phyloP scores from a whole-genome alignment of 192 early-diverging fungal genomes.

The Gaertneriomyces semiglobifer region DNA sequence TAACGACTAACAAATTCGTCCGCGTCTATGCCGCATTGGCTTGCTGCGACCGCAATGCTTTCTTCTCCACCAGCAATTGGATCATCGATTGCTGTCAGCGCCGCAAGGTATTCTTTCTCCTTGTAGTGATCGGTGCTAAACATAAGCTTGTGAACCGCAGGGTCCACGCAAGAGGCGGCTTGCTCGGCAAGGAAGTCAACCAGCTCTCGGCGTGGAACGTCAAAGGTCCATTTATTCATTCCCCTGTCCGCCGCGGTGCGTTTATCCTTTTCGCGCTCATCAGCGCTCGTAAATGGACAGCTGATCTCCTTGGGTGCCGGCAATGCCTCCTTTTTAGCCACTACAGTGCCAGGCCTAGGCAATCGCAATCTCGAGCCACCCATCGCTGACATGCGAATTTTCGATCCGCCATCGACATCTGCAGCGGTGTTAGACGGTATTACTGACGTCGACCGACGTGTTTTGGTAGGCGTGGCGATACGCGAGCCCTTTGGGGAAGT shows the following conservation, averaged over 20 bases:
- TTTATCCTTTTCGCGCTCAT: slow-evolving; percentile 63
- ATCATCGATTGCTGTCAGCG: slow-evolving; percentile 66
- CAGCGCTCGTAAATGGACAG: slow-evolving; percentile 60
- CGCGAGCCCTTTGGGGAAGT: neutral
- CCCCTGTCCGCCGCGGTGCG: slow-evolving; percentile 70
- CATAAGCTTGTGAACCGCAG: slow-evolving; percentile 55
- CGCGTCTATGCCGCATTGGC: slow-evolving; percentile 13
- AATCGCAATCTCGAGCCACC: neutral
- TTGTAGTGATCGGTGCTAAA: slow-evolving; percentile 85
- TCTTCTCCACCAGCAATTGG: slow-evolving; percentile 38
- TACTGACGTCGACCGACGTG: neutral
- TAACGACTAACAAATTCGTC: slow-evolving; percentile 61
- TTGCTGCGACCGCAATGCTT: neutral
- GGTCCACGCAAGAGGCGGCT: slow-evolving; percentile 56
- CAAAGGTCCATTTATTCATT: slow-evolving; percentile 66
- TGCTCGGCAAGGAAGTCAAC: slow-evolving; percentile 62
- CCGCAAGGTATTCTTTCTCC: slow-evolving; percentile 73
- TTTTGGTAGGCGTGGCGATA: slow-evolving; percentile 15
- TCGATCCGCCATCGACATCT: neutral
- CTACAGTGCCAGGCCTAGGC: slow-evolving; percentile 12
- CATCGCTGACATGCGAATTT: neutral
- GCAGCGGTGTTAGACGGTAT: slow-evolving; percentile 3
- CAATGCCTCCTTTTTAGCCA: neutral
- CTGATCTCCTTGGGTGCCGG: neutral
- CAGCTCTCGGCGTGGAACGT: slow-evolving; percentile 61